Base-by-base conservation (phyloP, 2,329 filamentous ascomycete genomes). In the Fonsecaea nubica region DNA sequence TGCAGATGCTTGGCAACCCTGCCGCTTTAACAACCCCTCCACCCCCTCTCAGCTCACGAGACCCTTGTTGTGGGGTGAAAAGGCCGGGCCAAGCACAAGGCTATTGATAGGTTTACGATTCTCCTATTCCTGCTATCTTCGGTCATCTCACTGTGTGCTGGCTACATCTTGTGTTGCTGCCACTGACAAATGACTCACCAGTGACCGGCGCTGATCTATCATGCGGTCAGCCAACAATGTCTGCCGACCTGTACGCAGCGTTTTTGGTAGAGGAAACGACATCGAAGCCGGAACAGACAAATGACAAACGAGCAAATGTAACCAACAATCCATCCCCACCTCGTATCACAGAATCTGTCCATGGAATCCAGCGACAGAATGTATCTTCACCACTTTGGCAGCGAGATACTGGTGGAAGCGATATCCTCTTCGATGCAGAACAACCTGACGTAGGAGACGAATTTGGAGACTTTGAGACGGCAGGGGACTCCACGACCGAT, bases 401-500 rank as follows among this genome's bases (percentile, higher is more conserved):
- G 48, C 55, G 30, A 42, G 61, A 67, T 38, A n/a, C 3, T 4
- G 33, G 42, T 35, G 72, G 74, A 13, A 74, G 71, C 1, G 85
- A 87, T 69, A 84, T 92, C 3, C 79, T 92, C 2, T 92, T 92
- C 74, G 89, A 92, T 76, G 89, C 85, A 40, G 84, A 85, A 50
- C 83, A 87, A 58, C 85, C 84, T 69, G 82, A 82, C 61, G 74
- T 30, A 35, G 72, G 72, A 13, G 71, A 74, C 36, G 86, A 83
- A 33, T 90, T 89, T 78, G 87, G 89, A 0, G 88, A 90, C 63
- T 91, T 91, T 72, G 88, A 90, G 75, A 82, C 84, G 53, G 86
- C 86, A 25, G 58, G n/a, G 30, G 21, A 13, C 33, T n/a, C 32
- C 12, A 35, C 45, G 7, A 50, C 9, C 50, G 40, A 42, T 6